Base-by-base conservation (phyloP, 306 rosid species). In the Abrus pulchellus region DNA sequence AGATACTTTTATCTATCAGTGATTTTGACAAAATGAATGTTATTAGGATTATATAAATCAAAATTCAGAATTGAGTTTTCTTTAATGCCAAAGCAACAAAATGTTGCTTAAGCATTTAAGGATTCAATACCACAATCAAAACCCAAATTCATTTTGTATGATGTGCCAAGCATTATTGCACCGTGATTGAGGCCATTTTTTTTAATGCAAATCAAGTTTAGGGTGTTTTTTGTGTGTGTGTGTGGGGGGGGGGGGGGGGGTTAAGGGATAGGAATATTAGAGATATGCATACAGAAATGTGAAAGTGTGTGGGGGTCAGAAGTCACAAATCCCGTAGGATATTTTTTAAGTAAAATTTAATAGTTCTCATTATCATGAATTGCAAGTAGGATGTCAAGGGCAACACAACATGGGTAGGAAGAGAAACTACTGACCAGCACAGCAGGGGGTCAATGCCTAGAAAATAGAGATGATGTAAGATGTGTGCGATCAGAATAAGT, bases 261-360 rank as follows among this genome's bases (percentile, higher is more conserved):
- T 27, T 34, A 77, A 65, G 11, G 34, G 54, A 57, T 78, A 72
- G 49, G 56, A 57, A 43, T 72, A 59, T 14, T 40, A 68, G 2
- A 67, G 40, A 27, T 30, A 68, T 27, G 77, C 52, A 73, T 14
- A 54, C 49, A 68, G 28, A 67, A 38, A 40, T 9, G 41, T 52
- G 66, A 61, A 38, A 48, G 44, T 36, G 20, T 28, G 70, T 14
- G 20, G 47, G 45, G 77, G 60, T 55, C 72, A 67, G 52, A 45
- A 52, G 81, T 80, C 71, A 75, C 70, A 74, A 75, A 74, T 68
- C 68, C 69, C 74, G 74, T 38, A 62, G 59, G 69, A 69, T 57
- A 9, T 75, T 29, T 68, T 75, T 0, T 60, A 1, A 0, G 45
- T 55, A 49, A 32, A 57, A 80, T 27, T 43, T 59, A 49, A 14